Base-by-base conservation (phyloP, 495 filamentous ascomycete species). In the Cryomyces minteri region DNA sequence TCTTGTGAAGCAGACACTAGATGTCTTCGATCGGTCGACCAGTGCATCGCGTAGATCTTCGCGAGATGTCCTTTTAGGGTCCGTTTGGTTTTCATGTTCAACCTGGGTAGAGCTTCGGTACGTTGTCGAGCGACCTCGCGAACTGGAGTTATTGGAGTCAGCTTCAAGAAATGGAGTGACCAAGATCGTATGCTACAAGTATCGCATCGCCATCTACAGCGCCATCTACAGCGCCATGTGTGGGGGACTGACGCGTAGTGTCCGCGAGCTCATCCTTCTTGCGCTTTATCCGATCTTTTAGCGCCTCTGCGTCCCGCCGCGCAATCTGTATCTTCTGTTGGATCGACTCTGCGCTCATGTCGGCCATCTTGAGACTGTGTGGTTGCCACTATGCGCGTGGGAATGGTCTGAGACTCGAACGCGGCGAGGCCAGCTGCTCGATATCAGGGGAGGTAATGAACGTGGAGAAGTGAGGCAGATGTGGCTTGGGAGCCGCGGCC, bases 1-100 rank as follows among this genome's bases (percentile, higher is more conserved):
- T 98, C 90, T 65, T 98, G 90, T 52, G 90, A 98, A 50, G 90
- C 90, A 6, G 90, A 98, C 36, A 98, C 90, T 47, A 98, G 76
- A 66, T 96, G 92, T 64, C 90, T 83, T 58, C 90, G 79, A 67
- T 98, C 90, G 48, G 92, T 98, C 14, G 92, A 96, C 90, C 90
- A 98, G 68, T 98, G 92, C 90, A 98, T 98, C 51, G 90, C 87
- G 65, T 98, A 98, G 53, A 98, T 98, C 68, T 98, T 98, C 46
- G 90, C 90, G 32, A 98, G 67, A 74, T 98, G 90, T 40, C 90
- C 90, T 69, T 96, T 96, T 47, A 98, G 67, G 32, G 86, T 92
- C 59, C 84, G 82, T 64, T 88, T 86, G 48, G 87, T 80, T 70
- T 84, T 92, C 90, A 98, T 96, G 56, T 83, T 81, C 58, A 88